Evolutionary conservation across 441 rosid genomes (phyloP), one percentile per base, ranked within the genome.

Genomic region (Kokia cookei): DNA sequence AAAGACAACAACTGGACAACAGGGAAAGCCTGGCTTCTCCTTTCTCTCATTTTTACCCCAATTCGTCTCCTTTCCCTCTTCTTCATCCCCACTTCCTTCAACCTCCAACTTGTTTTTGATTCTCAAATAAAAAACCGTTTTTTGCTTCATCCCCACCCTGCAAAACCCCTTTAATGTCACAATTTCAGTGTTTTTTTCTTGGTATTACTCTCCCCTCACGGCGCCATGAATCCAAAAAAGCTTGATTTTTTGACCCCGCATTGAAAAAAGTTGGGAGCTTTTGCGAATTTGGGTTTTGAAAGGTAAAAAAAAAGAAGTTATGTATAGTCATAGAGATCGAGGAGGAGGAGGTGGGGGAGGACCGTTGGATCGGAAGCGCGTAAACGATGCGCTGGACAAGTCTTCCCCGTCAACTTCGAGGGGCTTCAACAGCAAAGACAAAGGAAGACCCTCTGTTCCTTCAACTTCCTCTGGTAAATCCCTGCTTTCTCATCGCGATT

Each of bases 361-460:
- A 29, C 81, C 83, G 63, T 61, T 83, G 71, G 96, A 91, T 84
- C 94, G 94, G 43, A 88, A 87, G 82, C 89, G 96, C 70, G 90
- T 93, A 79, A 90, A 89, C 29, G 94, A 91, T 76, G 94, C 90
- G 57, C 83, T 91, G 71, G 97, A 93, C 78, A 91, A 88, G 86
- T 83, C 94, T 7, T 89, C 98, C 10, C 91, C 98, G 58, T 93
- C 95, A n/a, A 91, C 97, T 70, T 89, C 97, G 10, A 85, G 93
- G 65, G 85, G 75, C 65, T 72, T 85, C 78, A 76, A 54, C 68
- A 77, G 80, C 72, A 88, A 84, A 78, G 94, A 85, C 62, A 90
- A 82, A 72, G 91, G 85, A 35, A 79, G 88, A 71, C 72, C 80
- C 76, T 82, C 94, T 9, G 75, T 84, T 17, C 93, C 92, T 1